Conservation (phyloP, 352 stramenopile species). For the Phytophthora niederhauseri region DNA sequence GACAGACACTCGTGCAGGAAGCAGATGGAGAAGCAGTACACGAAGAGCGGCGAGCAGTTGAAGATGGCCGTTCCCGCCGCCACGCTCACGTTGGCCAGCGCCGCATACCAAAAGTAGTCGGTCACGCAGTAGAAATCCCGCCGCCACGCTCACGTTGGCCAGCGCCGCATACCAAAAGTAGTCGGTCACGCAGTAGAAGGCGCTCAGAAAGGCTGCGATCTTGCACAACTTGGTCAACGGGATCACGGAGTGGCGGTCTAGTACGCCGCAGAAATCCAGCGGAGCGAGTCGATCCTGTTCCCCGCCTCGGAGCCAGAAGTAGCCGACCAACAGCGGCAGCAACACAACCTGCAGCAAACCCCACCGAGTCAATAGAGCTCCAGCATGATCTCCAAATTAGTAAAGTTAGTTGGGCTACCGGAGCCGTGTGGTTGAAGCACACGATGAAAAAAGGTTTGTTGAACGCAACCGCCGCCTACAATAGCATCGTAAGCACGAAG, state of each 20-base stretch:
- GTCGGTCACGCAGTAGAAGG: slow-evolving; percentile 56
- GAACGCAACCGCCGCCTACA: slow-evolving; percentile 27
- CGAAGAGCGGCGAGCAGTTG: slow-evolving; percentile 66
- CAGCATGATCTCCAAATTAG: background rate
- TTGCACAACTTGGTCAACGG: slow-evolving; percentile 29
- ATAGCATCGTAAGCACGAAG: background rate
- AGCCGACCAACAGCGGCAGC: slow-evolving; percentile 43
- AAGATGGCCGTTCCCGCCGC: slow-evolving; percentile 55
- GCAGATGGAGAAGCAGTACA: slow-evolving; percentile 72
- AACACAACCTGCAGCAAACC: slow-evolving; percentile 35
- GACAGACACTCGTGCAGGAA: slow-evolving; percentile 52
- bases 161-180: slow-evolving; percentile 70
- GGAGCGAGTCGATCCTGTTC: slow-evolving; percentile 16
- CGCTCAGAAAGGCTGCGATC: slow-evolving; percentile 43
- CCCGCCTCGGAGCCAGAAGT: slow-evolving; percentile 35
- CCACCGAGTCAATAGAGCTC: background rate
- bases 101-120: slow-evolving; percentile 71
- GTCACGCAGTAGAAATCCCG: slow-evolving; percentile 52
- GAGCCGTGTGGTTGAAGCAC: slow-evolving; percentile 56
- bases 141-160: slow-evolving; percentile 54
- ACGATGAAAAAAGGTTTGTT: slow-evolving; percentile 69
- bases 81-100: slow-evolving; percentile 58
- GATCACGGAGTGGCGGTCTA: slow-evolving; percentile 46
- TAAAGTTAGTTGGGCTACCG: slow-evolving; percentile 16
- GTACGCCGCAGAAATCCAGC: slow-evolving; percentile 20